phyloP scores from a whole-genome alignment of 179 eudicot species.

The Beta macrorhiza region DNA sequence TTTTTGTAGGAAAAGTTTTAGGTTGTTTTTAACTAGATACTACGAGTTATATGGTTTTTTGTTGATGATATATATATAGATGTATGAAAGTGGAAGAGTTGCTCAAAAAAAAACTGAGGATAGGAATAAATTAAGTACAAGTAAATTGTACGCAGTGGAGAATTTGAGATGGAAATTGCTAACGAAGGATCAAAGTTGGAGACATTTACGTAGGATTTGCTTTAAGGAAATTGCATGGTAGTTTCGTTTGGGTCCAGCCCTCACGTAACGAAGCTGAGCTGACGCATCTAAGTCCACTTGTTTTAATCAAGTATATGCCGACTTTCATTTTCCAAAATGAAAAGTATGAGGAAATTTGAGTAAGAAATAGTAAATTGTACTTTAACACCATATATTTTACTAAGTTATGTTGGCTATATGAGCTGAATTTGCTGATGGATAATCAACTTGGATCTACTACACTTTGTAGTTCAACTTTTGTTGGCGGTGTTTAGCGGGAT shows the following conservation, averaged over 20 bases:
- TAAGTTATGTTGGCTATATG: neutral
- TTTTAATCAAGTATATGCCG: neutral
- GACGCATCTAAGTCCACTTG: conserved; percentile 19
- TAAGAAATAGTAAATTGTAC: too few species aligned
- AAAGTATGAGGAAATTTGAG: neutral
- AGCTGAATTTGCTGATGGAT: too few species aligned
- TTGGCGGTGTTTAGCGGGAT: neutral
- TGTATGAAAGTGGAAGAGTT: neutral
- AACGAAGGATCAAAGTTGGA: neutral
- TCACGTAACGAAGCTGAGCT: neutral
- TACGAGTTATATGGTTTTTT: too few species aligned
- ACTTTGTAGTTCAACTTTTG: neutral
- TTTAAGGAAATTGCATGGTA: conserved; percentile 60
- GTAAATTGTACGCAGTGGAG: neutral
- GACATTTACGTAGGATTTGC: conserved; percentile 22
- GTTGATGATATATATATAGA: conserved; percentile 14
- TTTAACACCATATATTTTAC: neutral
- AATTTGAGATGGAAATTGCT: conserved; percentile 17
- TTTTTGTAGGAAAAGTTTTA: neutral
- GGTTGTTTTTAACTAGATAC: neutral
- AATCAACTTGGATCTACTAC: neutral
- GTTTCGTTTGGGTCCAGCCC: conserved; percentile 36
- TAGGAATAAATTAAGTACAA: conserved; percentile 4
- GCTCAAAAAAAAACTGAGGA: neutral
- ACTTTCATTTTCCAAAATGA: neutral